Base-by-base conservation (phyloP, 1,284 basidiomycete genomes). In the Bondarzewia mesenterica region DNA sequence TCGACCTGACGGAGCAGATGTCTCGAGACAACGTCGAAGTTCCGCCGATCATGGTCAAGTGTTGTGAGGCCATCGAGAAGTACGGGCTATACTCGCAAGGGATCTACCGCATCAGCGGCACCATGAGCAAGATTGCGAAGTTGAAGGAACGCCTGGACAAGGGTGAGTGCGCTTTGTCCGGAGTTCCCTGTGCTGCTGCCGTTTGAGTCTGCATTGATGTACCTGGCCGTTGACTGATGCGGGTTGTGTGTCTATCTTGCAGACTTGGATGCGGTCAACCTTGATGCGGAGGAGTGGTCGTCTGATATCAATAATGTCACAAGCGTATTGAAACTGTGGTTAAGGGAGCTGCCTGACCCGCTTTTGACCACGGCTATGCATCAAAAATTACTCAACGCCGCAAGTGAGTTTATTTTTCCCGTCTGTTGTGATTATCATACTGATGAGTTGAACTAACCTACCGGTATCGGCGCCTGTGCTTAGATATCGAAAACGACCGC, bases 221-320 rank as follows among this genome's bases (percentile, higher is more conserved):
- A n/a, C n/a, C n/a, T n/a, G 21, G 21, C 5, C 15, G 21, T 40
- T 42, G 26, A 35, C n/a, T 43, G 18, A 46, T 15, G 35, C 7
- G 16, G n/a, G 22, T 22, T 14, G 29, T 26, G 29, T 23, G 29
- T 1, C n/a, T 5, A 21, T 6, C 21, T 16, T 5, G 44, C 61
- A 94, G 93, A 96, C 64, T 68, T 96, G 36, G 87, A 93, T 18
- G 73, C 79, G 1, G 87, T 93, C 37, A 84, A 96, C 65, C 71
- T 96, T 47, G 80, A 93, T 64, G 74, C 83, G n/a, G 79, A 87
- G 8, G 93, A 96, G 63, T 93, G 92, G 88, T 79, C 85, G 26
- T 78, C 82, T 23, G 95, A 99, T 64, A 94, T 99, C 70, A 98
- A 96, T 70, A 94, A 92, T 54, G 88, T 99, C 42, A 82, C 95